Evolutionary conservation across 208 protist species (phyloP).

Genomic region (Leishmania martiniquensis): DNA sequence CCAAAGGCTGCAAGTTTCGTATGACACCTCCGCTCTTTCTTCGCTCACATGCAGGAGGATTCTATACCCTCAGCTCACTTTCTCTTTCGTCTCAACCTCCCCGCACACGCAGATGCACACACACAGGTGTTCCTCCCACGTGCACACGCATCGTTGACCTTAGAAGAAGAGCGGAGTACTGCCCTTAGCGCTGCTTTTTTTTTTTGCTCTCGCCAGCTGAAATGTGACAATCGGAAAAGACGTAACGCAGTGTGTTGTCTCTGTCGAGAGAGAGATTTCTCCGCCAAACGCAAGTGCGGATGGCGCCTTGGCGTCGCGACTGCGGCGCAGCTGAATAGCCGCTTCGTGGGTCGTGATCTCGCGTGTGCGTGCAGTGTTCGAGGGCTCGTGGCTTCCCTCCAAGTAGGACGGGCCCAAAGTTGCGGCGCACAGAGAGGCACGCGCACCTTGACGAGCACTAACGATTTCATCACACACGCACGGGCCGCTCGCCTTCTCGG

Average conservation of each 20-base stretch:
- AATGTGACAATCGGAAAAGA: background rate
- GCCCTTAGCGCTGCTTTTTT: background rate
- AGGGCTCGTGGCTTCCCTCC: background rate
- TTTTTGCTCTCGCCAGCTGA: background rate
- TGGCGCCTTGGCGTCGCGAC: no score
- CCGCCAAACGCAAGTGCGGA: background rate
- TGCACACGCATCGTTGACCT: background rate
- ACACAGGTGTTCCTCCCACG: background rate
- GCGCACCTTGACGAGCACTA: no score
- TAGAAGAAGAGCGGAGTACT: background rate
- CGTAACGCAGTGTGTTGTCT: no score
- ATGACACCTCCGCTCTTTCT: no score
- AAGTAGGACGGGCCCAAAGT: constrained; percentile 41
- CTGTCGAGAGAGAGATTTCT: background rate
- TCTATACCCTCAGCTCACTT: no score
- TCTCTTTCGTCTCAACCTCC: no score
- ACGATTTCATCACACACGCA: no score
- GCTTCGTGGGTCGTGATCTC: background rate
- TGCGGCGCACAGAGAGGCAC: constrained; percentile 86
- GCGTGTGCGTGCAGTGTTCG: background rate
- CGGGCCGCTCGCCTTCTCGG: no score
- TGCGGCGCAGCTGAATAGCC: no score
- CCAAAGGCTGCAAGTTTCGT: no score
- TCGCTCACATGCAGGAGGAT: no score
- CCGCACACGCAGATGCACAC: background rate